phyloP scores from a whole-genome alignment of 192 early-diverging fungal genomes.

The Podila clonocystis region DNA sequence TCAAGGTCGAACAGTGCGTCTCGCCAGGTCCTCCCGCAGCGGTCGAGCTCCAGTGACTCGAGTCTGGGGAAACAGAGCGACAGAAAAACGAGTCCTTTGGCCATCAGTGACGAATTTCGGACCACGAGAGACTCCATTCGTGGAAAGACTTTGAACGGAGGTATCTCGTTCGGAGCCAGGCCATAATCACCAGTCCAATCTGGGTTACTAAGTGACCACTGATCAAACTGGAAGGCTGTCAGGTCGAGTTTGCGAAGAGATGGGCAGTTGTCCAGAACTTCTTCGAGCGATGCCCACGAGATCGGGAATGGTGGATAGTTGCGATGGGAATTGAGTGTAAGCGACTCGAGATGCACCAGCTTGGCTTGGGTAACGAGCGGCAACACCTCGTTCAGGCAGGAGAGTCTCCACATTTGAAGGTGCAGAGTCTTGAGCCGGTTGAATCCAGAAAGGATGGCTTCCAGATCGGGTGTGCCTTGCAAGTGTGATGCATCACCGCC shows the following conservation, averaged over 20 bases:
- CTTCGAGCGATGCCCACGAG: not conserved
- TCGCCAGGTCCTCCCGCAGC: not conserved
- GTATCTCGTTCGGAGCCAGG: not conserved
- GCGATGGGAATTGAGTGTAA: not conserved
- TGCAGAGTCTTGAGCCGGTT: not conserved
- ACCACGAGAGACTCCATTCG: not conserved
- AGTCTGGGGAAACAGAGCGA: not conserved
- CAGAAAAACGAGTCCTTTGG: not conserved
- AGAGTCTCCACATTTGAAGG: too few relatives aligned
- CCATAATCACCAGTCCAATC: not conserved
- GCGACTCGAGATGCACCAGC: not conserved
- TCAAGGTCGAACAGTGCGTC: not conserved
- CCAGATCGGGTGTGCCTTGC: not conserved
- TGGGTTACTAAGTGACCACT: not conserved
- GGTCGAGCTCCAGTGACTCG: not conserved
- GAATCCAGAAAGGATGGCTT: not conserved
- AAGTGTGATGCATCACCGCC: not conserved
- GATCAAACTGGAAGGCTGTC: not conserved
- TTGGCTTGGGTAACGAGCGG: too few relatives aligned
- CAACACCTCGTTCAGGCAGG: too few relatives aligned
- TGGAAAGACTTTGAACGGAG: not conserved
- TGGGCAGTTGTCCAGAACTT: not conserved
- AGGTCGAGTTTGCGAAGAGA: not conserved
- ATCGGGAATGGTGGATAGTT: not conserved
- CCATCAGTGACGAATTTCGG: not conserved